phyloP scores from a whole-genome alignment of 2,329 filamentous ascomycete genomes.

The Biscogniauxia sp. region DNA sequence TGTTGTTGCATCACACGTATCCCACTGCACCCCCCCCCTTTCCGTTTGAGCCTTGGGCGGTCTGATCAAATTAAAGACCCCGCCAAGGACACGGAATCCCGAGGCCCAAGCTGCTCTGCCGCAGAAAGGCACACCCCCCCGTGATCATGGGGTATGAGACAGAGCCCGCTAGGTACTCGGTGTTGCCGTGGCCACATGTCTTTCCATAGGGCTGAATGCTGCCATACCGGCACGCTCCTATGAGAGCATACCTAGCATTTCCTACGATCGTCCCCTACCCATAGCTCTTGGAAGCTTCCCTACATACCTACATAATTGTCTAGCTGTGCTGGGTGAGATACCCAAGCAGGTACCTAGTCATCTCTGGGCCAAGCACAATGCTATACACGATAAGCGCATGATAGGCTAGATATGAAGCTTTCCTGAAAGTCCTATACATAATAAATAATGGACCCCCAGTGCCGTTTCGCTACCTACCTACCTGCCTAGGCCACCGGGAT shows the following conservation, averaged over 20 bases:
- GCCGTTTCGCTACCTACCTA: no score
- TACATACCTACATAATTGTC: not conserved
- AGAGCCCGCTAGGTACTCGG: slow-evolving; percentile 16
- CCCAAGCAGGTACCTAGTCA: not conserved
- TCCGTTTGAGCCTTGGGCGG: slow-evolving; percentile 12
- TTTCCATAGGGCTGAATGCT: slow-evolving; percentile 20
- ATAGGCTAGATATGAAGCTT: not conserved
- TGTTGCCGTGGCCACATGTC: slow-evolving; percentile 17
- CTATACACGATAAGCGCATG: not conserved
- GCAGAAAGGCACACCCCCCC: not conserved
- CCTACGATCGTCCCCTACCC: slow-evolving; percentile 9
- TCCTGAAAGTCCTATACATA: not conserved
- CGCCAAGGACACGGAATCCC: slow-evolving; percentile 12
- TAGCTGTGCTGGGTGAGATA: not conserved
- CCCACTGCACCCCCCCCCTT: not conserved
- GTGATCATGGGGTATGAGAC: not conserved
- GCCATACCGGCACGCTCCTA: slow-evolving; percentile 8
- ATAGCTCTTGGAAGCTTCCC: slow-evolving; percentile 1
- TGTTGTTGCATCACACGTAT: slow-evolving; percentile 3
- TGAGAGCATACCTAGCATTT: slow-evolving; percentile 9
- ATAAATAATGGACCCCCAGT: not conserved
- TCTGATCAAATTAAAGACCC: slow-evolving; percentile 18
- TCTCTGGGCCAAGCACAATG: not conserved
- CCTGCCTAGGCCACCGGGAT: not conserved
- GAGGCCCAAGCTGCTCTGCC: slow-evolving; percentile 1